These are phyloP conservation scores for Pluteus cervinus DNA, from an alignment of 768 basidiomycete genomes.

Conservation along the genomic window DNA sequence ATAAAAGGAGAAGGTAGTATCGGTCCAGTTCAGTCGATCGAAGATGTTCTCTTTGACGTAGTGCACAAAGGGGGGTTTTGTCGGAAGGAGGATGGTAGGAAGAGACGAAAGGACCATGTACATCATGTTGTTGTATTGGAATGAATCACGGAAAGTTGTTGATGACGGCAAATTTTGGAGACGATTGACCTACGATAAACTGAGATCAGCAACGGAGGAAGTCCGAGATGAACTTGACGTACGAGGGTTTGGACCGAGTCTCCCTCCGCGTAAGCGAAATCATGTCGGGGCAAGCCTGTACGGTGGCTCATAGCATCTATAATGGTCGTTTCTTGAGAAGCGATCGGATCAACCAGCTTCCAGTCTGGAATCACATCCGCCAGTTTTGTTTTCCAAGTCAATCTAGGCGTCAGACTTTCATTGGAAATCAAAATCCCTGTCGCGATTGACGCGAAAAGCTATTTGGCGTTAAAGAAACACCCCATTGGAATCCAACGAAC, in stretches of 20 bases:
- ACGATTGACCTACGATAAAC: slow-evolving; percentile 29
- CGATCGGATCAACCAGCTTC: slow-evolving; percentile 31
- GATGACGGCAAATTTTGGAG: slow-evolving; percentile 33
- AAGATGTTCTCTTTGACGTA: slow-evolving; percentile 34
- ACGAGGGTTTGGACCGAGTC: slow-evolving; percentile 25
- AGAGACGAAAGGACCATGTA: slow-evolving; percentile 36
- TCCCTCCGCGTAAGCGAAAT: slow-evolving; percentile 25
- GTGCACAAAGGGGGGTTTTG: slow-evolving; percentile 33
- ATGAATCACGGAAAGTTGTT: slow-evolving; percentile 32
- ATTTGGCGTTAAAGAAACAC: too few species aligned
- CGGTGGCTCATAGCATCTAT: slow-evolving; percentile 38
- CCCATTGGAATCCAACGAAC: too few species aligned
- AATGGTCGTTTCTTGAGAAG: slow-evolving; percentile 24
- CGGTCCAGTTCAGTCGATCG: slow-evolving; percentile 29
- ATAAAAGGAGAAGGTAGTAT: slow-evolving; percentile 32
- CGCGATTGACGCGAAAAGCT: slow-evolving; percentile 30
- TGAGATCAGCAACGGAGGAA: too few species aligned
- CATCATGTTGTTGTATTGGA: slow-evolving; percentile 43
- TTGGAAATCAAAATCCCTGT: slow-evolving; percentile 31
- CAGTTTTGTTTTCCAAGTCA: slow-evolving; percentile 33
- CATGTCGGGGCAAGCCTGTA: slow-evolving; percentile 40
- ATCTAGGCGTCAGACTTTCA: slow-evolving; percentile 19
- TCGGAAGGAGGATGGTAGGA: slow-evolving; percentile 28
- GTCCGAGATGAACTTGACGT: slow-evolving; percentile 32
- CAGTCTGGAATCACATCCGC: slow-evolving; percentile 33